Evolutionary conservation across 2,329 filamentous ascomycete species (phyloP).

Genomic region (Huntiella omanensis): DNA sequence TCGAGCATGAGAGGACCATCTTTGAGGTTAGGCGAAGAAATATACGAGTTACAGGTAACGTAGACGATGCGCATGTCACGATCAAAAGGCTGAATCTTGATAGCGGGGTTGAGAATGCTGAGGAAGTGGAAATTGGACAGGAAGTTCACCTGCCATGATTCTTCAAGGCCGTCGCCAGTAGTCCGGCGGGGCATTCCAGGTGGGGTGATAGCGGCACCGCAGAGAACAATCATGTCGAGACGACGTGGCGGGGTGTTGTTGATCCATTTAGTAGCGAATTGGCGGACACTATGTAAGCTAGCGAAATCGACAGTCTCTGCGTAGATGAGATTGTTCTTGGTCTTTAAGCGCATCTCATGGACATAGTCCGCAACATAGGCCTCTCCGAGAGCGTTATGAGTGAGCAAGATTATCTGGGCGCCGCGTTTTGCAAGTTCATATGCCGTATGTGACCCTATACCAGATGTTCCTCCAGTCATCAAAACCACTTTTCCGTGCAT

Average conservation of each 20-base stretch:
- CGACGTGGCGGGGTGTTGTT: slow-evolving; percentile 81
- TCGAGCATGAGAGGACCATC: slow-evolving; percentile 23
- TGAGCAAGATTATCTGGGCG: slow-evolving; percentile 79
- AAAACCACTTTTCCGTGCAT: slow-evolving; percentile 92
- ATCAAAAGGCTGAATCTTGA: slow-evolving; percentile 81
- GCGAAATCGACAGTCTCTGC: slow-evolving; percentile 85
- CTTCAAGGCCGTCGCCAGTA: slow-evolving; percentile 66
- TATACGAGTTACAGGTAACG: slow-evolving; percentile 74
- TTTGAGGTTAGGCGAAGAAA: slow-evolving; percentile 50
- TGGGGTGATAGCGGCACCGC: slow-evolving; percentile 60
- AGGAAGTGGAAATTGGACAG: slow-evolving; percentile 90
- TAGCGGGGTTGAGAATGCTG: slow-evolving; percentile 73
- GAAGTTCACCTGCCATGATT: slow-evolving; percentile 89
- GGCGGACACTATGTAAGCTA: slow-evolving; percentile 74
- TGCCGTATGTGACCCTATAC: slow-evolving; percentile 65
- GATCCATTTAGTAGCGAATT: slow-evolving; percentile 95
- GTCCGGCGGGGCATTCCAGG: slow-evolving; percentile 37
- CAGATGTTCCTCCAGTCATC: slow-evolving; percentile 86
- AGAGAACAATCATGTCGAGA: slow-evolving; percentile 79
- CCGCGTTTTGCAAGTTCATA: slow-evolving; percentile 60
- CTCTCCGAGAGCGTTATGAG: slow-evolving; percentile 62
- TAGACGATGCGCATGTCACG: slow-evolving; percentile 81
- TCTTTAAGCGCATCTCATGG: slow-evolving; percentile 60
- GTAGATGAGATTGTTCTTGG: slow-evolving; percentile 75
- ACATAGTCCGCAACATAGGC: slow-evolving; percentile 86